phyloP scores from a whole-genome alignment of 768 basidiomycete species.

The Mycena galopus region DNA sequence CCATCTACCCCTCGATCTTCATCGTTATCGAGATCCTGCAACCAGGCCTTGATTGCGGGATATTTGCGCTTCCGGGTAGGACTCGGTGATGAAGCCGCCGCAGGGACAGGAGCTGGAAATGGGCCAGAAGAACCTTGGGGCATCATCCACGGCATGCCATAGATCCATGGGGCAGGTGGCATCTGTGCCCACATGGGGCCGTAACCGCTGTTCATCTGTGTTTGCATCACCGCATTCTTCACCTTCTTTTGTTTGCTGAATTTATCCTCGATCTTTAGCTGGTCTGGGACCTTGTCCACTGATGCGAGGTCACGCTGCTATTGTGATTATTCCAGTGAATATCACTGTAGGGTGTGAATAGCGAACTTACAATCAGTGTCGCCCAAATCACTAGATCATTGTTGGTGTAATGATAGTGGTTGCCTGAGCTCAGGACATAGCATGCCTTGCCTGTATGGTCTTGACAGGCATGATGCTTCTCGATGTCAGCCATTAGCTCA shows the following conservation, averaged over 20 bases:
- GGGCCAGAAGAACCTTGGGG: too few relatives aligned
- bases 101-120: neutral
- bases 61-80: neutral
- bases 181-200: neutral
- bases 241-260: neutral
- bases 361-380: too few relatives aligned
- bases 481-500: too few relatives aligned
- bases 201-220: neutral
- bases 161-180: neutral
- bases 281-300: too few relatives aligned
- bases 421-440: constrained; percentile 4
- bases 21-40: neutral
- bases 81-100: too few relatives aligned
- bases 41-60: neutral
- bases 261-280: too few relatives aligned
- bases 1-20: neutral
- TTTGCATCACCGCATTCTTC: neutral
- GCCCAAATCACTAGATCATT: too few relatives aligned
- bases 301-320: too few relatives aligned
- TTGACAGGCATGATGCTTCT: too few relatives aligned
- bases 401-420: constrained; percentile 8
- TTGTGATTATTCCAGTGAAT: too few relatives aligned
- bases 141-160: neutral
- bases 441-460: neutral
- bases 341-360: too few relatives aligned